A percentile compares a stretch with the other conserved stretches of the same genome.
Evolutionary conservation across 148 eudicot species (phyloP).

Genomic region (Mesembryanthemum crystallinum): DNA sequence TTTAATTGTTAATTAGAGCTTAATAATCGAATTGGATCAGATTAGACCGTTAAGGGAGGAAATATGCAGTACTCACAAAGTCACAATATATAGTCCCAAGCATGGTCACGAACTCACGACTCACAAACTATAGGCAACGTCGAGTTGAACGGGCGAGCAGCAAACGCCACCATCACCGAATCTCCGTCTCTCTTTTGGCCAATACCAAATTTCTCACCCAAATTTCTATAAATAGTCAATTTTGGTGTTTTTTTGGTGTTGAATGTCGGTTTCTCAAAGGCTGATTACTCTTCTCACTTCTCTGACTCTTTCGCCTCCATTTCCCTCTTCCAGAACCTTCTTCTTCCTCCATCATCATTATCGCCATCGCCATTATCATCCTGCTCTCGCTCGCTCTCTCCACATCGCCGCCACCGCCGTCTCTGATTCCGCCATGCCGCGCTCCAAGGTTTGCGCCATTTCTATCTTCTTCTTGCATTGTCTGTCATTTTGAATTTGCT

Average conservation of each 20-base stretch:
- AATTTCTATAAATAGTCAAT: too few species aligned
- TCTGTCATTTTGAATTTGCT: neutral
- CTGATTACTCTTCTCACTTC: constrained; percentile 15
- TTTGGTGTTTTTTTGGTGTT: neutral
- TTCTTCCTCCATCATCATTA: constrained; percentile 14
- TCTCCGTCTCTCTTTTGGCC: too few species aligned
- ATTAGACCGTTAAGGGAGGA: too few species aligned
- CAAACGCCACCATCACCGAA: too few species aligned
- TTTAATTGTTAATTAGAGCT: too few species aligned
- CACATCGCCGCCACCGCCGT: neutral
- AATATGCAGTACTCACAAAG: too few species aligned
- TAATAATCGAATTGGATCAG: too few species aligned
- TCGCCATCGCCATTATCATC: neutral
- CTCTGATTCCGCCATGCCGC: constrained; percentile 31
- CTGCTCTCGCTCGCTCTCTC: neutral
- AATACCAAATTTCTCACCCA: too few species aligned
- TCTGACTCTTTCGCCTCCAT: constrained; percentile 14
- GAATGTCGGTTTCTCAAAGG: constrained; percentile 39
- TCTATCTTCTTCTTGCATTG: neutral
- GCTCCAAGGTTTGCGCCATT: constrained; percentile 24
- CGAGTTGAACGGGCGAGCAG: too few species aligned
- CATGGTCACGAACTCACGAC: too few species aligned
- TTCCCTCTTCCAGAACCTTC: constrained; percentile 20
- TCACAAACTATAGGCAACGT: too few species aligned
- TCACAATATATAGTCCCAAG: too few species aligned